Evolutionary conservation across 495 filamentous ascomycete species (phyloP), one percentile per base, ranked within the genome.

Genomic region (Xylaria bambusicola): DNA sequence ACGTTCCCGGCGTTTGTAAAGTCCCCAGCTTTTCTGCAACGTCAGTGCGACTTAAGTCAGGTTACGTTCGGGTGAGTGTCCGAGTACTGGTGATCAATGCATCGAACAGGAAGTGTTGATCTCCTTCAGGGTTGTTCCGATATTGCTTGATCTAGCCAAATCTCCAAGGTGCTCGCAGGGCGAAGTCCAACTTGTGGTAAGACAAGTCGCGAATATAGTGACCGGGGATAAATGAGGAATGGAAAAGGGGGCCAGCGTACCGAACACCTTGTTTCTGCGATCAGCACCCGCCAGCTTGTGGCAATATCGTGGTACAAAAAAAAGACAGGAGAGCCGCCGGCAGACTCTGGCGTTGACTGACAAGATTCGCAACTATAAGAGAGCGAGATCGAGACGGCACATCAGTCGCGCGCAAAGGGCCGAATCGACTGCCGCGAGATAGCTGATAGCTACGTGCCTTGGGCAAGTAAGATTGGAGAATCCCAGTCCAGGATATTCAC

Each of bases 361-460:
- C 53, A 20, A 49, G 45, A 38, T 6, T 29, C 23, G 44, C 45
- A 41, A 41, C 49, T 50, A 49, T 35, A 50, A 20, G 18, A 18
- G 36, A 50, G 46, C 21, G 5, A 52, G 23, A 15, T 52, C 48
- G 42, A 45, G 36, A 46, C 23, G 17, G 40, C 57, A 48, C 20
- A 40, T 46, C 27, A 60, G 49, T 38, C 48, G 57, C 49, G 49
- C 53, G 49, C 57, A 44, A 52, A 60, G 57, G 57, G 49, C 57
- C 57, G 48, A 58, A 60, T 60, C 17, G 38, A 23, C 9, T 35
- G n/a, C n/a, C n/a, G n/a, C 13, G 26, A 48, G 49, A 27, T 47
- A 53, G 10, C 29, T 33, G 29, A n/a, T n/a, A n/a, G 5, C 51
- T 6, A 13, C 10, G 26, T 27, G 41, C 41, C 24, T 27, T 10